phyloP scores from a whole-genome alignment of 148 eudicot species.

The Chenopodium formosanum region DNA sequence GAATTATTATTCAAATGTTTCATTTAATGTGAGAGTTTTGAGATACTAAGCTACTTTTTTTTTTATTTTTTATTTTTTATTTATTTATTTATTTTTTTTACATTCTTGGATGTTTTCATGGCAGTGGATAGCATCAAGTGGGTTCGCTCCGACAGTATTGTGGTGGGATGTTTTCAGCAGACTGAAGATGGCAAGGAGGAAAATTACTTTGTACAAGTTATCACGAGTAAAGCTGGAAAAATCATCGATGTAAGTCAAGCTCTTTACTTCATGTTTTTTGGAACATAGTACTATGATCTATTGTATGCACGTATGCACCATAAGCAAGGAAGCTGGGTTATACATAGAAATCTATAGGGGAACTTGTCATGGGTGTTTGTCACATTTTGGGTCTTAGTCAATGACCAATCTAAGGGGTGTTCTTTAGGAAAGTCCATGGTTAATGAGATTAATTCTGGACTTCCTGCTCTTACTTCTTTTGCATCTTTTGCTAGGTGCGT shows the following conservation, averaged over 20 bases:
- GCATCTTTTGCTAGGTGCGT: background rate
- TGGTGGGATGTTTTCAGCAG: slow-evolving; percentile 65
- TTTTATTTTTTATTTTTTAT: too few species aligned
- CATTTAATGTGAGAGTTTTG: background rate
- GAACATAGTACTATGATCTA: background rate
- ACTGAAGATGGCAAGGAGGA: slow-evolving; percentile 60
- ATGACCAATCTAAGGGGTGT: background rate
- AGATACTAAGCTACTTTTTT: background rate
- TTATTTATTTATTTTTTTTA: too few species aligned
- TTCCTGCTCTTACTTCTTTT: too few species aligned
- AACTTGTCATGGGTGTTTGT: background rate
- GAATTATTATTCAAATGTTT: background rate
- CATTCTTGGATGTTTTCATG: slow-evolving; percentile 16
- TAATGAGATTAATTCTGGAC: too few species aligned
- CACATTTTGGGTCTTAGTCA: background rate
- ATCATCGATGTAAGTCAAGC: slow-evolving; percentile 56
- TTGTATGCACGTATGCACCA: background rate
- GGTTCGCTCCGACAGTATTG: slow-evolving; percentile 80
- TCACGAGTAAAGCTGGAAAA: slow-evolving; percentile 51
- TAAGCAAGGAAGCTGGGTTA: background rate
- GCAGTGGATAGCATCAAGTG: slow-evolving; percentile 88
- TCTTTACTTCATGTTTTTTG: slow-evolving; percentile 2
- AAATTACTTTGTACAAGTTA: slow-evolving; percentile 72
- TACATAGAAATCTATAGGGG: background rate
- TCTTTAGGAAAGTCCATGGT: too few species aligned